Evolutionary conservation across 108 stramenopile genomes (phyloP).

Genomic region (Cyclotella choctawhatcheeana): DNA sequence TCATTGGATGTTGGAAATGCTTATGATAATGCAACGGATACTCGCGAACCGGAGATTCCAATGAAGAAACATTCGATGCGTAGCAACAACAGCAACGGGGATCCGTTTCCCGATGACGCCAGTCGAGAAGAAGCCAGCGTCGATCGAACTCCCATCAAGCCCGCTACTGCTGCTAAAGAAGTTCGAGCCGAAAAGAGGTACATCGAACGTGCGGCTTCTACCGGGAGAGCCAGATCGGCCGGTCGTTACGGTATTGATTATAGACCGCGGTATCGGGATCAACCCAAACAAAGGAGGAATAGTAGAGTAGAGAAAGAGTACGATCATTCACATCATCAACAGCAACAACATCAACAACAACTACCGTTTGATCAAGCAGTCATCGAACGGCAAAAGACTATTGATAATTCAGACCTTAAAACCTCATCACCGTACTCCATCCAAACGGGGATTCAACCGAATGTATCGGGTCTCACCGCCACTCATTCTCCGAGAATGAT

Average conservation of each 20-base stretch:
- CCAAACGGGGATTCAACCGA: not conserved
- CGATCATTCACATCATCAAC: too few species aligned
- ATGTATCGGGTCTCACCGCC: not conserved
- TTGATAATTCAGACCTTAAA: not conserved
- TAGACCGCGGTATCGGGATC: constrained; percentile 9
- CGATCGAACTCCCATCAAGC: not conserved
- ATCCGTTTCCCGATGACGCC: constrained; percentile 6
- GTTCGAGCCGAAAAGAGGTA: not conserved
- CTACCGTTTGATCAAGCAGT: too few species aligned
- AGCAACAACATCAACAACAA: too few species aligned
- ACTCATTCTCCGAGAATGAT: constrained; percentile 1
- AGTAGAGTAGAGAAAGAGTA: not conserved
- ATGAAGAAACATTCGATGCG: not conserved
- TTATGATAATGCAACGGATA: not conserved
- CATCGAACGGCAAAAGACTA: not conserved
- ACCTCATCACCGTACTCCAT: not conserved
- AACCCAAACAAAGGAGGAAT: not conserved
- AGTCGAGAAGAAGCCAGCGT: constrained; percentile 8
- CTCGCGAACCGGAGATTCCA: not conserved
- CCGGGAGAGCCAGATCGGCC: not conserved
- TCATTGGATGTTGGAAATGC: too few species aligned
- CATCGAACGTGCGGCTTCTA: constrained; percentile 6
- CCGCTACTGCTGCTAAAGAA: not conserved
- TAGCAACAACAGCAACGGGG: too few species aligned
- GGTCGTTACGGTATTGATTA: not conserved